Conservation (phyloP, 2,329 filamentous ascomycete genomes). For the Dactylellina parvicollis region DNA sequence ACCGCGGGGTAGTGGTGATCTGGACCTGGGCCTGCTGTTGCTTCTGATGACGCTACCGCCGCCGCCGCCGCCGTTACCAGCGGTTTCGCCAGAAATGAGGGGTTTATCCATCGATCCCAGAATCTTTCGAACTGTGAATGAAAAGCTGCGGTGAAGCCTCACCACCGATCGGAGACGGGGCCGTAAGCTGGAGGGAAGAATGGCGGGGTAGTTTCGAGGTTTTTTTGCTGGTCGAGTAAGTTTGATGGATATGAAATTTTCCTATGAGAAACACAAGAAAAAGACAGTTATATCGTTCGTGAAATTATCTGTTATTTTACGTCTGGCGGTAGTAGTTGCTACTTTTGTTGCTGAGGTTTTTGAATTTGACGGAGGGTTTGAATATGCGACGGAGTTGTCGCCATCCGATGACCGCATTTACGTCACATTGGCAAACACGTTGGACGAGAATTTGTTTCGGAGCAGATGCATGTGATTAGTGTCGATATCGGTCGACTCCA, state of each 20-base stretch:
- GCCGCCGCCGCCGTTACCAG: not conserved
- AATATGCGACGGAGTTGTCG: slow-evolving; percentile 2
- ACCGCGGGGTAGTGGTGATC: slow-evolving; percentile 32
- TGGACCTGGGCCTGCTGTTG: slow-evolving; percentile 25
- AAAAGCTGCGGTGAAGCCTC: not conserved
- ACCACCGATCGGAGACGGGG: not conserved
- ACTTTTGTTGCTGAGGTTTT: not conserved
- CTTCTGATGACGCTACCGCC: slow-evolving; percentile 1
- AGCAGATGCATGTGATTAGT: slow-evolving; percentile 19
- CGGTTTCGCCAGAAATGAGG: slow-evolving; percentile 8
- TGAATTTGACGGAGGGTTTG: slow-evolving; percentile 4
- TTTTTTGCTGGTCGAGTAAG: too few species aligned
- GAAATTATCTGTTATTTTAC: not conserved
- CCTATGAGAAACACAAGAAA: not conserved
- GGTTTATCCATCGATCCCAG: slow-evolving; percentile 23
- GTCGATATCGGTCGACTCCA: slow-evolving; percentile 3
- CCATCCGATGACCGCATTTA: slow-evolving; percentile 21
- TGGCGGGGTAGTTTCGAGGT: too few species aligned
- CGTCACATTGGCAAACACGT: slow-evolving; percentile 23
- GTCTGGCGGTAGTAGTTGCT: not conserved
- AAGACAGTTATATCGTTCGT: not conserved
- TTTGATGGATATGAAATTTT: not conserved
- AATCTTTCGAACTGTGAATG: not conserved
- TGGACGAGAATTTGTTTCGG: not conserved
- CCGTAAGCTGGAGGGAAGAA: not conserved